phyloP scores from a whole-genome alignment of 305 asterid genomes.

The Solanum hybrid region DNA sequence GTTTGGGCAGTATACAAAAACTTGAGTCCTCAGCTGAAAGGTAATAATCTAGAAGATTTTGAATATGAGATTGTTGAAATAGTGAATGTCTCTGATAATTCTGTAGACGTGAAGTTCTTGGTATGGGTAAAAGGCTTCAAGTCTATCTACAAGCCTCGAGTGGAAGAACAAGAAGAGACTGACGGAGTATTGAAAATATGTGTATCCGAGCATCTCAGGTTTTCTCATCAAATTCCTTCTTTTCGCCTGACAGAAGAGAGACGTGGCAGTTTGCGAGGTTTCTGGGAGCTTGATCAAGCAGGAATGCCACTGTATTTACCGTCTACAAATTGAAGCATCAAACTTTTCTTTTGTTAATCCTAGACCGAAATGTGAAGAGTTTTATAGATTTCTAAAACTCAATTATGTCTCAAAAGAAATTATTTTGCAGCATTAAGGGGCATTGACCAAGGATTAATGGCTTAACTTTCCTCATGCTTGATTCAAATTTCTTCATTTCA shows the following conservation, averaged over 20 bases:
- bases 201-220: slow-evolving; percentile 17
- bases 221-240: slow-evolving; percentile 29
- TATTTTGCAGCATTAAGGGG: too few species aligned
- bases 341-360: neutral
- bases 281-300: slow-evolving; percentile 30
- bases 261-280: slow-evolving; percentile 14
- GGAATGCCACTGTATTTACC: slow-evolving; percentile 10
- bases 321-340: neutral
- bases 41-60: slow-evolving; percentile 12
- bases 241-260: slow-evolving; percentile 19
- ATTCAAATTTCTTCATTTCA: too few species aligned
- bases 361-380: neutral
- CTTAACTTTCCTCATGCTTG: too few species aligned
- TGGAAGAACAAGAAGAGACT: neutral
- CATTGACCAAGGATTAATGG: too few species aligned
- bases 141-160: slow-evolving; percentile 19
- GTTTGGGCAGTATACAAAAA: slow-evolving; percentile 28
- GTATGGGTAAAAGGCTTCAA: slow-evolving; percentile 12
- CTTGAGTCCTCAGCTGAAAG: slow-evolving; percentile 11
- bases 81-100: neutral
- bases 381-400: too few species aligned
- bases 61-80: slow-evolving; percentile 27
- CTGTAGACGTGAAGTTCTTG: slow-evolving; percentile 9
- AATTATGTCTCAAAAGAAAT: too few species aligned
- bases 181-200: slow-evolving; percentile 7